Percentiles rank a stretch among this genome's conserved stretches.
These are phyloP conservation scores for Cadophora malorum DNA, from an alignment of 2,329 filamentous ascomycete genomes.

Conservation along the genomic window DNA sequence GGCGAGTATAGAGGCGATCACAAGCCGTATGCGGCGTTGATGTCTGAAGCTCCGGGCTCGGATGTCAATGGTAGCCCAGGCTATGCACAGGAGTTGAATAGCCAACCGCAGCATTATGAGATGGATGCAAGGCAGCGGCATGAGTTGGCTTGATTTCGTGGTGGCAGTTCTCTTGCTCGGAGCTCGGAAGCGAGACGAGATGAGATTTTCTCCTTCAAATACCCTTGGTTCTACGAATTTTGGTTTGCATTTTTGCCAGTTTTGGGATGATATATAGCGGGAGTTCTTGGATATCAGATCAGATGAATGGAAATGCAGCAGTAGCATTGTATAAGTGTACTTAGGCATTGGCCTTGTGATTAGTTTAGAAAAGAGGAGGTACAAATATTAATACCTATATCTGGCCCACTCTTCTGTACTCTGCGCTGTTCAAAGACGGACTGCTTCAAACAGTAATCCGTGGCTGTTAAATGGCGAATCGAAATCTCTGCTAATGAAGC, in stretches of 20 bases:
- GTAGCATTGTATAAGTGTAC: constrained; percentile 6
- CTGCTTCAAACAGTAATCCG: too few relatives aligned
- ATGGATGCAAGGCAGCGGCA: constrained; percentile 17
- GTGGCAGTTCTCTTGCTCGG: neutral
- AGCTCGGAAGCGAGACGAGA: neutral
- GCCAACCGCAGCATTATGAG: constrained; percentile 7
- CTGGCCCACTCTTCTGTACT: too few relatives aligned
- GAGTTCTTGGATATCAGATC: constrained; percentile 7
- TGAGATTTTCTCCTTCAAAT: neutral
- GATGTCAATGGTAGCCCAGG: neutral
- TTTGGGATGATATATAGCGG: constrained; percentile 9
- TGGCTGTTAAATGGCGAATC: too few relatives aligned
- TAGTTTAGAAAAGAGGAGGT: neutral
- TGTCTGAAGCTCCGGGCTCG: constrained; percentile 18
- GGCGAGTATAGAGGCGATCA: constrained; percentile 16
- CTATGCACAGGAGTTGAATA: constrained; percentile 3
- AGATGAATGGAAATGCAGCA: neutral
- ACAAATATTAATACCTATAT: neutral
- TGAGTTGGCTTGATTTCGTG: constrained; percentile 6
- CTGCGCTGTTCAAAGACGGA: too few relatives aligned
- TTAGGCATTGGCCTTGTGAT: neutral
- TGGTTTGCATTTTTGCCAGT: neutral
- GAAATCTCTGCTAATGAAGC: too few relatives aligned
- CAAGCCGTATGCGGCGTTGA: constrained; percentile 15
- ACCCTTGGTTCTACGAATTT: constrained; percentile 8